These are phyloP conservation scores for Cutaneotrichosporon mucoides DNA, from an alignment of 1,284 basidiomycete genomes.

Conservation along the genomic window DNA sequence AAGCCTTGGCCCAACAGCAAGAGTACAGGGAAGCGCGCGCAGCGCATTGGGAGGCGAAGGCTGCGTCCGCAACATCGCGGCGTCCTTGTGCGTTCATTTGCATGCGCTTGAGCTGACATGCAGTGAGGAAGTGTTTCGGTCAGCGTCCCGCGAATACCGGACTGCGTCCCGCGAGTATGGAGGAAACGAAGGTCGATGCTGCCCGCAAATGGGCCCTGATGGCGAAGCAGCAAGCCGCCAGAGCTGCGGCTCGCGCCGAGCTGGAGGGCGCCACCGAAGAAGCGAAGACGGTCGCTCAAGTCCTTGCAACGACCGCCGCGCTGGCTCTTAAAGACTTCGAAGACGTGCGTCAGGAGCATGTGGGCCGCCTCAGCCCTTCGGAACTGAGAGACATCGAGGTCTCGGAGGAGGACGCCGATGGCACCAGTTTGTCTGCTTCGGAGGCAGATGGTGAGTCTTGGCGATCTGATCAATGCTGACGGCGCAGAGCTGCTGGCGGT, in stretches of 20 bases:
- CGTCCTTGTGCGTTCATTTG: too few relatives aligned
- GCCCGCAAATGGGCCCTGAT: background rate
- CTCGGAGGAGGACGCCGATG: background rate
- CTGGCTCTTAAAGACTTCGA: background rate
- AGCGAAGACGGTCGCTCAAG: background rate
- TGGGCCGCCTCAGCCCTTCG: background rate
- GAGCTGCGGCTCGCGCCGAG: background rate
- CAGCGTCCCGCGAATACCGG: too few relatives aligned
- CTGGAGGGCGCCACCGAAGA: background rate
- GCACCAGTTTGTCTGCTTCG: background rate
- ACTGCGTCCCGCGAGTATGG: background rate
- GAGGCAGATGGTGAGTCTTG: constrained; percentile 5
- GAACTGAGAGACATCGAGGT: background rate
- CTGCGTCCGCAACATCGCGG: too few relatives aligned
- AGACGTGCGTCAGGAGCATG: background rate
- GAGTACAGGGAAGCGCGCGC: too few relatives aligned
- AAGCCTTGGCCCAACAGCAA: too few relatives aligned
- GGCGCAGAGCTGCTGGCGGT: too few relatives aligned
- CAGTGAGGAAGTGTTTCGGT: too few relatives aligned
- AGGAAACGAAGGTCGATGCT: background rate
- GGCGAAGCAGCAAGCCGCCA: background rate
- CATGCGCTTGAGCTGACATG: too few relatives aligned
- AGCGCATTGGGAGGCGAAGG: too few relatives aligned
- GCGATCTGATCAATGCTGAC: too few relatives aligned
- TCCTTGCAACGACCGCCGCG: background rate